Base-by-base conservation (phyloP, 2,329 filamentous ascomycete genomes). In the Colletotrichum lindemuthianum region DNA sequence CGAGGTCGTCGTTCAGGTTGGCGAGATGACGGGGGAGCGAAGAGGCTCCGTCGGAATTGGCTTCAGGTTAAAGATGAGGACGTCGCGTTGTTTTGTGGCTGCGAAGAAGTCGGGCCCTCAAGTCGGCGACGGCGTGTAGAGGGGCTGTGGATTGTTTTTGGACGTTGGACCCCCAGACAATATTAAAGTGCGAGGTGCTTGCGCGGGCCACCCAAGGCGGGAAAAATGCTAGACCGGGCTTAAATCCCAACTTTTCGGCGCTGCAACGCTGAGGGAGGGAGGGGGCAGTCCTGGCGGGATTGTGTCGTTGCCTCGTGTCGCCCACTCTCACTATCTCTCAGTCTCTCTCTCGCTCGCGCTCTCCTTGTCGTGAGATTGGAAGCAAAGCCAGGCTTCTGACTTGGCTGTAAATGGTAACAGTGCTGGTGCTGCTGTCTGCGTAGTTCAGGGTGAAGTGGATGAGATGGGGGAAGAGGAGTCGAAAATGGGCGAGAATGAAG, bases 401-500 rank as follows among this genome's bases (percentile, higher is more conserved):
- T 24, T 24, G 24, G 24, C 58, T 33, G 43, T 40, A 39, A 15
- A 24, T 24, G 24, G 24, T 24, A 24, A 24, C 59, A 50, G 55
- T 11, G 55, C 32, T 59, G 55, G 32, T 43, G 43, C 10, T 10
- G 37, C 43, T 45, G 43, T n/a, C 43, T 65, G 58, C 16, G 58
- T 47, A 33, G 47, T 48, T 61, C 52, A 63, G 51, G 63, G 47
- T 59, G 60, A 61, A 65, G 63, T 65, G 58, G 63, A 52, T 63
- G 63, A 47, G 44, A 64, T 54, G 60, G 63, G 59, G 54, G 63
- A 66, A 59, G 63, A 59, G 63, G 49, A 66, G 49, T 59, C 54
- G 56, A 55, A 66, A 53, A 53, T 64, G 59, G 54, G 59, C 48
- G 59, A 66, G 53, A 66, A 59, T 59, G 63, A 67, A 65, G 63